Evolutionary conservation across 2,329 filamentous ascomycete species (phyloP).

Genomic region (Microdochium bolleyi): DNA sequence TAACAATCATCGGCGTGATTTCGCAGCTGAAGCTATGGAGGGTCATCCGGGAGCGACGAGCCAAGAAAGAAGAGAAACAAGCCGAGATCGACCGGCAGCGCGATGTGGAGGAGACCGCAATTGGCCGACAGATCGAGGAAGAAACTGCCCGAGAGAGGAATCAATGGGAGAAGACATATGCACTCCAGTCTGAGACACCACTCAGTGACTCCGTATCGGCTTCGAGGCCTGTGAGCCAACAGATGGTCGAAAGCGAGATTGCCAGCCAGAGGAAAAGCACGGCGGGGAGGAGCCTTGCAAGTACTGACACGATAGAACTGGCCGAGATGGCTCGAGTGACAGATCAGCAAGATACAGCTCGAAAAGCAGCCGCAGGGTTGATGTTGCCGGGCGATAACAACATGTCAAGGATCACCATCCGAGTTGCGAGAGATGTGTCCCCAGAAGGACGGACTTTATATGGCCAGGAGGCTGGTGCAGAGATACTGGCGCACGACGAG

Average conservation of each 20-base stretch:
- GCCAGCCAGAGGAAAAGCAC: neutral
- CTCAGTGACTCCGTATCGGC: conserved; percentile 25
- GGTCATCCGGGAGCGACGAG: conserved; percentile 58
- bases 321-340: conserved; percentile 26
- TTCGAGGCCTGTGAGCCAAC: conserved; percentile 44
- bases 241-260: conserved; percentile 28
- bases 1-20: conserved; percentile 67
- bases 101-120: conserved; percentile 55
- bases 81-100: conserved; percentile 36
- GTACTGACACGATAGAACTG: conserved; percentile 43
- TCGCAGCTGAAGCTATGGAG: conserved; percentile 86
- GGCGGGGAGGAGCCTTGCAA: neutral
- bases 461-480: too few species aligned
- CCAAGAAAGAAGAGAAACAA: conserved; percentile 40
- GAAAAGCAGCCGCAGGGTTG: conserved; percentile 17
- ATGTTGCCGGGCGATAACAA: neutral
- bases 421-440: neutral
- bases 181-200: conserved; percentile 40
- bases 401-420: neutral
- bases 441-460: neutral
- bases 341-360: neutral
- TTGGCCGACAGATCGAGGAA: conserved; percentile 59
- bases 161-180: conserved; percentile 74
- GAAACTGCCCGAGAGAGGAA: conserved; percentile 52
- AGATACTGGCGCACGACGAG: too few species aligned